A percentile compares a stretch with the other conserved stretches of the same genome.
phyloP scores from a whole-genome alignment of 352 stramenopile species.

The Saprolegnia parasitica region DNA sequence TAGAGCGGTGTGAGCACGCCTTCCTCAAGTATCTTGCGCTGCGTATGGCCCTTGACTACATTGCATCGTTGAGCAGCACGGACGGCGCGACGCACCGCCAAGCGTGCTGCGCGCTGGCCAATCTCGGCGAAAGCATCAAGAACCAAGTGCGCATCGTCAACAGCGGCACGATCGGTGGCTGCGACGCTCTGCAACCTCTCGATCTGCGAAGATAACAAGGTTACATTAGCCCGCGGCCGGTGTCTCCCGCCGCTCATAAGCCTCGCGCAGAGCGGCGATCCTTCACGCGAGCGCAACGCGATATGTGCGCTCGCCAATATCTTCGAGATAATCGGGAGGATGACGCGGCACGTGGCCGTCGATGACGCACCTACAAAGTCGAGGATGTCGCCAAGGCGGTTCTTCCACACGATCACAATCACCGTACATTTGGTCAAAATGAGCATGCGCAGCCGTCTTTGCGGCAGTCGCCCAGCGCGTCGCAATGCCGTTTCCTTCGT shows the following conservation, averaged over 20 bases:
- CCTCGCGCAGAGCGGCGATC: slow-evolving; percentile 81
- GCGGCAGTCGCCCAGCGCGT: too few species aligned
- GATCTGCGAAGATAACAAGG: slow-evolving; percentile 95
- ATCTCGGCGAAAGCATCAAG: slow-evolving; percentile 91
- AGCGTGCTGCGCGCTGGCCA: slow-evolving; percentile 93
- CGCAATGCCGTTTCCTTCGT: too few species aligned
- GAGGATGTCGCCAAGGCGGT: too few species aligned
- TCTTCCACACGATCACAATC: too few species aligned
- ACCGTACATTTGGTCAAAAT: too few species aligned
- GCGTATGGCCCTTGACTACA: slow-evolving; percentile 91
- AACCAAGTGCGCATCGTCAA: slow-evolving; percentile 91
- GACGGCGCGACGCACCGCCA: slow-evolving; percentile 85
- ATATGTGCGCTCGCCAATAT: slow-evolving; percentile 93
- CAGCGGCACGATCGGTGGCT: slow-evolving; percentile 85
- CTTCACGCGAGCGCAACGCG: slow-evolving; percentile 88
- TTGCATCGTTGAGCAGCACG: slow-evolving; percentile 63
- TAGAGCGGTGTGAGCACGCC: slow-evolving; percentile 88
- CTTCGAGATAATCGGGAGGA: slow-evolving; percentile 94
- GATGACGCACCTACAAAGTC: too few species aligned
- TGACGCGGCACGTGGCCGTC: too few species aligned
- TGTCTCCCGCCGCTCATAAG: slow-evolving; percentile 89
- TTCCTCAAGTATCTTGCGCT: slow-evolving; percentile 94
- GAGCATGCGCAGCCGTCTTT: too few species aligned
- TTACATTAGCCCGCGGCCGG: slow-evolving; percentile 92
- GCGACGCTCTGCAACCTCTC: slow-evolving; percentile 94